A percentile compares a stretch with the other conserved stretches of the same genome.
Evolutionary conservation across 1,139 yeast genomes (phyloP).

Genomic region (Candida smagusa): DNA sequence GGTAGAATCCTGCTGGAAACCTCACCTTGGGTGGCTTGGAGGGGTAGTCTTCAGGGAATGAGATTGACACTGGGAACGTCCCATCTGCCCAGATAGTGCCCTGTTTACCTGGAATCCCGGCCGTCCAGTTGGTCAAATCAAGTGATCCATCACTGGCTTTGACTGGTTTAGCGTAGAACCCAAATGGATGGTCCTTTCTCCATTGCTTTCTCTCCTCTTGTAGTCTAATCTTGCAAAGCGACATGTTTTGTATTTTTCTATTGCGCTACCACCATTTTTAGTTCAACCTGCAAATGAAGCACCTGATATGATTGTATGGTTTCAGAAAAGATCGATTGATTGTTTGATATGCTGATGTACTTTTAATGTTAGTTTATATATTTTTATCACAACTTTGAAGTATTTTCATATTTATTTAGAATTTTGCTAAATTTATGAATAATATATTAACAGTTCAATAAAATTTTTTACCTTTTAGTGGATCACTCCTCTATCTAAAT

Average conservation of each 20-base stretch:
- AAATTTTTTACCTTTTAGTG: too few relatives aligned
- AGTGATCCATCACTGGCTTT: slow-evolving; percentile 77
- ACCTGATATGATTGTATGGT: too few relatives aligned
- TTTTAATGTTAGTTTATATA: too few relatives aligned
- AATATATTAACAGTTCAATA: too few relatives aligned
- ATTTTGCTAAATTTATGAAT: too few relatives aligned
- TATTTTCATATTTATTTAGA: too few relatives aligned
- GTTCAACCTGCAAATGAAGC: too few relatives aligned
- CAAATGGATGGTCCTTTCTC: slow-evolving; percentile 98
- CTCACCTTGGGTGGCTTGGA: slow-evolving; percentile 93
- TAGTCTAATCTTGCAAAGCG: slow-evolving; percentile 71
- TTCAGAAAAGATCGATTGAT: too few relatives aligned
- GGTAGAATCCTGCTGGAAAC: slow-evolving; percentile 87
- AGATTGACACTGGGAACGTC: slow-evolving; percentile 77
- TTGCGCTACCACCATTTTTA: too few relatives aligned
- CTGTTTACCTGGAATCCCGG: slow-evolving; percentile 92
- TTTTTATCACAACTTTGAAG: too few relatives aligned
- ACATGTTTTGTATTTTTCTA: slow-evolving; percentile 17
- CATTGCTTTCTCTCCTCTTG: slow-evolving; percentile 93
- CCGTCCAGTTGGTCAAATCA: slow-evolving; percentile 84
- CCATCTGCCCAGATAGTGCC: slow-evolving; percentile 89
- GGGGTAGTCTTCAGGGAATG: slow-evolving; percentile 89
- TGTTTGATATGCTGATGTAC: too few relatives aligned
- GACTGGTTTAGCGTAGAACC: slow-evolving; percentile 87
- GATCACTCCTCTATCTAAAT: too few relatives aligned